Base-by-base conservation (phyloP, 2,329 filamentous ascomycete species). In the Mycocentrospora acerina region DNA sequence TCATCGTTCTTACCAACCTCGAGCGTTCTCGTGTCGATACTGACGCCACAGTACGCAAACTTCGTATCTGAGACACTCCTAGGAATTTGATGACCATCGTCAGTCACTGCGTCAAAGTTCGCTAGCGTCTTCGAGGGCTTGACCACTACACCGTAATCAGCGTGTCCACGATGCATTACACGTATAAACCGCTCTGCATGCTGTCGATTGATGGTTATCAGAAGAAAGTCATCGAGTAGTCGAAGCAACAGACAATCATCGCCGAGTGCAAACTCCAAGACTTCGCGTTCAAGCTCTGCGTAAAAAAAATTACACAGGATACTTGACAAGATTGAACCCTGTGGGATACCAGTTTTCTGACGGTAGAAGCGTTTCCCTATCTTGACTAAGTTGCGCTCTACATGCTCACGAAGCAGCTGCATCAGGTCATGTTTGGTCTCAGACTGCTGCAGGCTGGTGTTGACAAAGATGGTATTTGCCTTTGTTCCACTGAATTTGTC, bases 301-400 rank as follows among this genome's bases (percentile, higher is more conserved):
- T 98, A 98, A 66, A 97, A 96, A 68, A 95, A 91, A 68, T 90
- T 97, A 74, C 93, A 97, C 4, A 98, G 75, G 27, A 90, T 75
- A 29, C 85, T 87, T 0, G 90, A 96, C 4, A 98, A 64, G 1
- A 96, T 79, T 0, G 90, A 96, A 7, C 93, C 93, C 65, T 98
- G 93, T 0, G 93, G 90, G 26, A 98, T 97, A 11, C 93, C 93
- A 15, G 78, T 73, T 64, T 83, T 91, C 64, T 98, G 93, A 16
- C 88, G 80, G 63, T 93, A 96, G 63, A 83, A 90, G 52, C 85
- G 88, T 69, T 90, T 91, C 32, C 90, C 90, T 26, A 97, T 84
- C 59, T 87, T 89, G 58, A 98, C 82, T 17, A 96, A 74, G 59
- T 97, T 96, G 42, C 83, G 76, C 46, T 83, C 76, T n/a, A 98